These are phyloP conservation scores for Phytophthora kernoviae DNA, from an alignment of 352 stramenopile species.

Conservation along the genomic window DNA sequence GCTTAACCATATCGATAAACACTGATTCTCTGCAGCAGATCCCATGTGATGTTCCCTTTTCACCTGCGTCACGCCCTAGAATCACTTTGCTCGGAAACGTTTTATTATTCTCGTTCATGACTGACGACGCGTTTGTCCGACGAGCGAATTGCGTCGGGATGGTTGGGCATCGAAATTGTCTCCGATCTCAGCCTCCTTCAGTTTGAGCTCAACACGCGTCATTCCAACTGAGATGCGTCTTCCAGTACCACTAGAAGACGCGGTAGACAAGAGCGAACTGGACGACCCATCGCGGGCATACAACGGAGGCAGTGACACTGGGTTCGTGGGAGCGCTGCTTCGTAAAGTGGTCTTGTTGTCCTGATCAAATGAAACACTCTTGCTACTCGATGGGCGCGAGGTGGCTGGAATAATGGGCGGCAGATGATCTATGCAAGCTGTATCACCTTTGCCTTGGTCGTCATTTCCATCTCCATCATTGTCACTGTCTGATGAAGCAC, in stretches of 20 bases:
- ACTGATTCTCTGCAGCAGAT: constrained; percentile 23
- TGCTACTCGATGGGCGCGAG: constrained; percentile 20
- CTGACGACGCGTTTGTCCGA: constrained; percentile 18
- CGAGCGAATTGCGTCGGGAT: constrained; percentile 28
- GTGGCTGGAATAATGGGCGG: constrained; percentile 16
- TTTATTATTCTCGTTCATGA: constrained; percentile 7
- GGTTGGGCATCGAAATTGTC: constrained; percentile 44
- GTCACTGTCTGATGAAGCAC: background rate
- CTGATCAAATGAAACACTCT: background rate
- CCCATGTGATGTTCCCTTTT: background rate
- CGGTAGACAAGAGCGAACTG: constrained; percentile 14
- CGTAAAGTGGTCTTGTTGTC: background rate
- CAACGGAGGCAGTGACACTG: constrained; percentile 30
- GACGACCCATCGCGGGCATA: constrained; percentile 22
- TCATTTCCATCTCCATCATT: constrained; percentile 6
- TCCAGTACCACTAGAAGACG: constrained; percentile 15
- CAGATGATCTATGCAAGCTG: constrained; percentile 9
- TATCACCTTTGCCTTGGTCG: constrained; percentile 4
- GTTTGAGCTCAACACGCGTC: constrained; percentile 55
- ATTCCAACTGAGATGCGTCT: constrained; percentile 32
- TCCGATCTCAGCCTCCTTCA: constrained; percentile 61
- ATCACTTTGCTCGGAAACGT: background rate
- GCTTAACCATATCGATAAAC: constrained; percentile 22
- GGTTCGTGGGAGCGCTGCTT: constrained; percentile 9
- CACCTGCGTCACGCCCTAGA: background rate